Conservation (phyloP, 805 yeast genomes). For the Kockiozyma suomiensis region DNA sequence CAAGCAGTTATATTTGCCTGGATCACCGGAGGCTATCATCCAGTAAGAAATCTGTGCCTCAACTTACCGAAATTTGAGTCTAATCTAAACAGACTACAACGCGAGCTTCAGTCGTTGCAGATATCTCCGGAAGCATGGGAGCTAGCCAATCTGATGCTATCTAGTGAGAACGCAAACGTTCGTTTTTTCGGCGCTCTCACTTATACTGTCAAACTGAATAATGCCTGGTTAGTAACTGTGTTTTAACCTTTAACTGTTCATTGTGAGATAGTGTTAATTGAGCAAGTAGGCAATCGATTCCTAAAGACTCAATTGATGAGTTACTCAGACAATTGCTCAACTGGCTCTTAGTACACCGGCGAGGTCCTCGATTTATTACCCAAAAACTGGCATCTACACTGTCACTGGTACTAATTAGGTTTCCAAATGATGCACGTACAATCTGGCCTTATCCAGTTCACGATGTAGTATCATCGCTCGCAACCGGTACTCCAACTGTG, state of each 20-base stretch:
- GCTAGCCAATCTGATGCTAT: constrained; percentile 59
- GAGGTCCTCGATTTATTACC: constrained; percentile 26
- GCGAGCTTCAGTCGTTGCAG: constrained; percentile 61
- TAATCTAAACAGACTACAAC: constrained; percentile 62
- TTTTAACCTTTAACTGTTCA: not conserved
- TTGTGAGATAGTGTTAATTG: not conserved
- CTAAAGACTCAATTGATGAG: constrained; percentile 2
- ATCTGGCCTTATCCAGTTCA: constrained; percentile 27
- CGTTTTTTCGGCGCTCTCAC: constrained; percentile 84
- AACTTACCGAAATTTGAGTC: too few relatives aligned
- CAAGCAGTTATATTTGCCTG: constrained; percentile 50
- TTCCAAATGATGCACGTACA: constrained; percentile 6
- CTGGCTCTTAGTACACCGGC: constrained; percentile 21
- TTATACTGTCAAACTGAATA: constrained; percentile 62
- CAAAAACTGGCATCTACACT: constrained; percentile 27
- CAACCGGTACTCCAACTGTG: not conserved
- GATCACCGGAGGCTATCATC: constrained; percentile 66
- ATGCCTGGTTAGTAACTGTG: constrained; percentile 18
- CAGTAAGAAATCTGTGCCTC: too few relatives aligned
- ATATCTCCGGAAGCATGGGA: constrained; percentile 56
- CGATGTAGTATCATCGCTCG: constrained; percentile 20
- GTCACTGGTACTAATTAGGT: constrained; percentile 15
- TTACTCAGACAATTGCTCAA: constrained; percentile 15
- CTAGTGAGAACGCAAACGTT: constrained; percentile 38
- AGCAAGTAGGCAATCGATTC: constrained; percentile 21